phyloP scores from a whole-genome alignment of 768 basidiomycete species.

The Phaeotremella fagi region DNA sequence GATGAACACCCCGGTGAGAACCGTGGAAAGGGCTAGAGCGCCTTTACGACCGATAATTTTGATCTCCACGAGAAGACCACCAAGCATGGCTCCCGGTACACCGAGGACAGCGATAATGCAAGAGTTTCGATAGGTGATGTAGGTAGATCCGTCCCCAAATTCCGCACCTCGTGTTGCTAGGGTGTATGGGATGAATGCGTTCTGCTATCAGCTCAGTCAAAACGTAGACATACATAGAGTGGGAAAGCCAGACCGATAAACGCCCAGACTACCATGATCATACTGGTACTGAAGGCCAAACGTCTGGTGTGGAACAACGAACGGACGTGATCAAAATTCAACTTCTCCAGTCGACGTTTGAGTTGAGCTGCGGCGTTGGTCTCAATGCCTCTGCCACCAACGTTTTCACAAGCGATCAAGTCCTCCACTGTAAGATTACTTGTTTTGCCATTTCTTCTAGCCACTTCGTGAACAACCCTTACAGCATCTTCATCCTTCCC shows the following conservation, averaged over 20 bases:
- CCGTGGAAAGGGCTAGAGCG: slow-evolving; percentile 35
- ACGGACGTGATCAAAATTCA: too few species aligned
- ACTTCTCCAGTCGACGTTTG: slow-evolving; percentile 46
- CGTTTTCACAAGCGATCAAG: slow-evolving; percentile 27
- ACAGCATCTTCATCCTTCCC: slow-evolving; percentile 60
- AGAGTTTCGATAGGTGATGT: slow-evolving; percentile 49
- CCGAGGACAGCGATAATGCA: slow-evolving; percentile 45
- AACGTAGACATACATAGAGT: too few species aligned
- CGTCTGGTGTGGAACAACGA: slow-evolving; percentile 45
- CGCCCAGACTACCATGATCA: slow-evolving; percentile 45
- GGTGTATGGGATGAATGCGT: slow-evolving; percentile 47
- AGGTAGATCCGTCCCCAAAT: slow-evolving; percentile 25
- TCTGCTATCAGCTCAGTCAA: slow-evolving; percentile 1
- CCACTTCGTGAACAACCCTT: slow-evolving; percentile 49
- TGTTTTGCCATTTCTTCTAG: slow-evolving; percentile 46
- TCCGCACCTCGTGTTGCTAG: slow-evolving; percentile 44
- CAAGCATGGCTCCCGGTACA: slow-evolving; percentile 39
- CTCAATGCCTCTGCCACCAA: slow-evolving; percentile 15
- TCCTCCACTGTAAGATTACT: slow-evolving; percentile 46
- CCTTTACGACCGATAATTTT: slow-evolving; percentile 42
- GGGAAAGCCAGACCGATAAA: slow-evolving; percentile 29
- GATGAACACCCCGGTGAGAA: slow-evolving; percentile 41
- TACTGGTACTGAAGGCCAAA: slow-evolving; percentile 36
- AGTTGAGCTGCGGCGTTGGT: slow-evolving; percentile 24
- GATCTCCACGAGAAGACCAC: slow-evolving; percentile 35